Percentiles rank a stretch among this genome's conserved stretches.
phyloP scores from a whole-genome alignment of 2,329 filamentous ascomycete genomes.

The Xenosphaeropsis pyriputrescens region DNA sequence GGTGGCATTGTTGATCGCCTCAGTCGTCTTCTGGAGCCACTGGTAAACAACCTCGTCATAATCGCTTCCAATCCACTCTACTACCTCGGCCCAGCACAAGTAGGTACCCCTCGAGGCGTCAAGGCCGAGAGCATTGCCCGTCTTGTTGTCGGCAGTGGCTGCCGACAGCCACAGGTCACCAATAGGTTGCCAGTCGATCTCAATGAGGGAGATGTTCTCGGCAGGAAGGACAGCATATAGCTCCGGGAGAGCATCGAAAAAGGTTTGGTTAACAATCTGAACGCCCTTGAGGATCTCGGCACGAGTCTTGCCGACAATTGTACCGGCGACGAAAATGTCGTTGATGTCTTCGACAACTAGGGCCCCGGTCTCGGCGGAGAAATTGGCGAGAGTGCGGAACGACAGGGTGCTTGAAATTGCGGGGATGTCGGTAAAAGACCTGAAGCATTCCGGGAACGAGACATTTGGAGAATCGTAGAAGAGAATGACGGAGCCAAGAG shows the following conservation, averaged over 20 bases:
- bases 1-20: constrained; percentile 11
- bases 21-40: constrained; percentile 8
- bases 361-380: constrained; percentile 17
- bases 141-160: constrained; percentile 13
- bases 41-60: constrained; percentile 8
- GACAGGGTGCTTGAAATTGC: constrained; percentile 17
- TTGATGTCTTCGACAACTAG: constrained; percentile 20
- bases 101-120: constrained; percentile 15
- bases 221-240: constrained; percentile 8
- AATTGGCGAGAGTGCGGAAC: constrained; percentile 21
- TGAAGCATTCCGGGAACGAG: constrained; percentile 18
- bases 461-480: constrained; percentile 21
- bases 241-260: constrained; percentile 9
- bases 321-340: constrained; percentile 21
- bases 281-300: constrained; percentile 9
- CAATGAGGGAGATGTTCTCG: constrained; percentile 7
- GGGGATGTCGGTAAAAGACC: constrained; percentile 21
- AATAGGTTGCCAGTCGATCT: constrained; percentile 19
- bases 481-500: constrained; percentile 20
- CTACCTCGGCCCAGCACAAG: constrained; percentile 11
- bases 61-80: constrained; percentile 10
- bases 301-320: constrained; percentile 13
- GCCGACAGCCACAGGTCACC: constrained; percentile 15
- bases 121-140: constrained; percentile 21
- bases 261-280: constrained; percentile 11